Conservation (phyloP, 2,329 filamentous ascomycete species). For the Torrubiella hemipterigena region DNA sequence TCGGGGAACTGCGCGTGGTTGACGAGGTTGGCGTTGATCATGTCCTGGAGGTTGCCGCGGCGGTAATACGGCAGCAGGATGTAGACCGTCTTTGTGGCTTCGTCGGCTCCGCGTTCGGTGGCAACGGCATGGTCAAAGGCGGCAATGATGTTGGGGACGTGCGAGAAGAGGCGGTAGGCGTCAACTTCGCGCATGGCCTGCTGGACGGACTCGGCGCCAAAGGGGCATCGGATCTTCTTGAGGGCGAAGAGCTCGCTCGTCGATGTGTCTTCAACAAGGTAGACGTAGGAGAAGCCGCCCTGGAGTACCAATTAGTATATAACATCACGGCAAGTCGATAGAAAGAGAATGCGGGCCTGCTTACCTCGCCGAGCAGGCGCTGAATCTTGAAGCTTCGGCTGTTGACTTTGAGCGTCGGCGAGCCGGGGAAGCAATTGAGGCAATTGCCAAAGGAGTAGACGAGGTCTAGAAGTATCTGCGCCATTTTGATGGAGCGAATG, state of each 20-base stretch:
- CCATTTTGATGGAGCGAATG: conserved; percentile 52
- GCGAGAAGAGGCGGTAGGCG: conserved; percentile 82
- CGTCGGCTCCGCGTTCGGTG: conserved; percentile 54
- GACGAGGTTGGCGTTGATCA: conserved; percentile 96
- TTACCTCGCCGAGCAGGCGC: conserved; percentile 80
- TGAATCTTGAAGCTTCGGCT: conserved; percentile 90
- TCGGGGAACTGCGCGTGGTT: conserved; percentile 90
- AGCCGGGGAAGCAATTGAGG: conserved; percentile 91
- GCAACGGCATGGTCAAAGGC: conserved; percentile 73
- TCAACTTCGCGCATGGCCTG: conserved; percentile 96
- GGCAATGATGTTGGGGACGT: conserved; percentile 76
- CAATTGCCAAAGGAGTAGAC: conserved; percentile 89
- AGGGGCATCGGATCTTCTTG: conserved; percentile 98
- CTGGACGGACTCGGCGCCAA: conserved; percentile 89
- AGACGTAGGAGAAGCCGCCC: conserved; percentile 98
- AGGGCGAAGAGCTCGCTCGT: conserved; percentile 80
- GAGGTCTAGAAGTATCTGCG: conserved; percentile 76
- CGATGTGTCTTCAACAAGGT: conserved; percentile 86
- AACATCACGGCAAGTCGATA: conserved; percentile 2
- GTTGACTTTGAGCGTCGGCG: conserved; percentile 91
- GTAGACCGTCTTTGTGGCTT: conserved; percentile 80
- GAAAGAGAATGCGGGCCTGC: conserved; percentile 10
- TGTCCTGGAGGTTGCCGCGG: conserved; percentile 89
- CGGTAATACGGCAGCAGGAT: conserved; percentile 93
- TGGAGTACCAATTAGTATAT: conserved; percentile 18